Base-by-base conservation (phyloP, 371 early-diverging fungal genomes). In the Apophysomyces variabilis region DNA sequence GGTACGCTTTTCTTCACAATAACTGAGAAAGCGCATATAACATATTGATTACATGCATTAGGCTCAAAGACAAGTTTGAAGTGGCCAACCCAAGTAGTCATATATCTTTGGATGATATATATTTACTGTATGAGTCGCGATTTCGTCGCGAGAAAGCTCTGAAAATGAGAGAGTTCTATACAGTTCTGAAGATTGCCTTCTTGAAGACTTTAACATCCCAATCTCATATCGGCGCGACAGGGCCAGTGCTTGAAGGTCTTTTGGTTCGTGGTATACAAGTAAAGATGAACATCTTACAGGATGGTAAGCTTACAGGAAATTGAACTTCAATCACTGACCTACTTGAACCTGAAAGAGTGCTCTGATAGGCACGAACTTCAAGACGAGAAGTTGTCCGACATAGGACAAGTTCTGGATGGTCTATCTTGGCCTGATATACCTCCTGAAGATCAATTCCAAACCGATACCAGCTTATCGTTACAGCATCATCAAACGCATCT, bases 51-150 rank as follows among this genome's bases (percentile, higher is more conserved):
- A 6, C 56, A 18, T 21, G n/a, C 5, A n/a, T 11, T 60, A 72
- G 72, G 73, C 56, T 78, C 0, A 78, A 78, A 16, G 76, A 78
- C 26, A 75, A 68, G n/a, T 75, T 78, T 44, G 76, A 78, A 45
- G 32, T 69, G 14, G 58, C 70, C 0, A 18, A 32, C 37, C 26
- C 70, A 9, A 60, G 50, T 4, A 58, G 39, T 44, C 32, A 38
- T 16, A 35, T 78, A 16, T 68, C 71, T 1, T 50, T 78, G 37
- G 72, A 70, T 43, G 78, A 78, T 18, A 65, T 78, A 45, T 78
- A 75, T 46, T 36, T 68, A 12, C 38, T 71, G 18, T 78, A 78
- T 21, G 65, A 72, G 41, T 66, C 68, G 50, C 58, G 73, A 6
- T 78, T 75, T 70, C 74, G 69, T 9, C 65, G 61, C 41, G 73